A percentile compares a stretch with the other conserved stretches of the same genome.
These are phyloP conservation scores for Monosporascus sp. DNA, from an alignment of 2,329 filamentous ascomycete species.

Conservation along the genomic window DNA sequence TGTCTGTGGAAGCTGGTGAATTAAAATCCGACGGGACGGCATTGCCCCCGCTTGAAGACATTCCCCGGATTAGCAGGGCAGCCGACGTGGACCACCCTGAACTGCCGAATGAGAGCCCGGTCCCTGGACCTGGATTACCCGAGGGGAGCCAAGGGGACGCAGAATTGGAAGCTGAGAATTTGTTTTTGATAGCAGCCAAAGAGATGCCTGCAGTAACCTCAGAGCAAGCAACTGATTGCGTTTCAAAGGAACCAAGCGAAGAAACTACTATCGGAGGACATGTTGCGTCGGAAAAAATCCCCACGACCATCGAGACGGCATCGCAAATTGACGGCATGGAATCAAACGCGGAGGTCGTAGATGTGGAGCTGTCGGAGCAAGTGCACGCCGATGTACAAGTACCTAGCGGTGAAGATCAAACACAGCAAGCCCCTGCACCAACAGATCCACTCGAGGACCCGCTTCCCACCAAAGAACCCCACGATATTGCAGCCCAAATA, in stretches of 20 bases:
- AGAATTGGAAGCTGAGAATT: neutral
- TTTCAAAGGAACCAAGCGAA: neutral
- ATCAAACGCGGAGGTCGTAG: constrained; percentile 6
- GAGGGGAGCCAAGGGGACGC: neutral
- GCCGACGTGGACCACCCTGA: neutral
- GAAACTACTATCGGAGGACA: neutral
- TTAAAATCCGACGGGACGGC: neutral
- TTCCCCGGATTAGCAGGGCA: neutral
- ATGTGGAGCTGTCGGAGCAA: constrained; percentile 13
- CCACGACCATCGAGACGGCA: constrained; percentile 5
- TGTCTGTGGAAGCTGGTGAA: neutral
- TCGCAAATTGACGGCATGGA: constrained; percentile 7
- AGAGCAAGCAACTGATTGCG: neutral
- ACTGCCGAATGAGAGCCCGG: neutral
- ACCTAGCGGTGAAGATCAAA: constrained; percentile 18
- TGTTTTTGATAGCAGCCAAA: neutral
- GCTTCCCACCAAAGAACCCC: constrained; percentile 11
- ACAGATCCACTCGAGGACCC: constrained; percentile 10
- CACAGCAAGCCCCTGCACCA: constrained; percentile 11
- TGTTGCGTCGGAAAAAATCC: constrained; percentile 1
- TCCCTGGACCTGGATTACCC: neutral
- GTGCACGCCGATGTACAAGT: constrained; percentile 10
- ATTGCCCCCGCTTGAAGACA: neutral
- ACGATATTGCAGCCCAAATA: constrained; percentile 12
- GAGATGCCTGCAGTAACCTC: neutral